phyloP scores from a whole-genome alignment of 805 yeast species.

The Scheffersomyces lignosus region DNA sequence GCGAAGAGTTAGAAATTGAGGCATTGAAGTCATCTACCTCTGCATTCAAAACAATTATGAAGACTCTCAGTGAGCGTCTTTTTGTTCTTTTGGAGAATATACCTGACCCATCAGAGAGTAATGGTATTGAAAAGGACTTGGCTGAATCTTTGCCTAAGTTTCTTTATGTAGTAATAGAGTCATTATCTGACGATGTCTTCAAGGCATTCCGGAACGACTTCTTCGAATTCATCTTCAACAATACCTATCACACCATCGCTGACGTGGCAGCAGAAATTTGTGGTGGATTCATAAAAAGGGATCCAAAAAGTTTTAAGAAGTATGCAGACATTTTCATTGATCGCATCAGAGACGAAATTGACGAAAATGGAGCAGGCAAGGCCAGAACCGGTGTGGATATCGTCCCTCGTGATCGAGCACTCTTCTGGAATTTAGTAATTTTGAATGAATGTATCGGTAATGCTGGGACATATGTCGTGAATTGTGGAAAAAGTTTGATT shows the following conservation, averaged over 20 bases:
- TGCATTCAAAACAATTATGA: slow-evolving; percentile 61
- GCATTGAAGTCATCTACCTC: slow-evolving; percentile 76
- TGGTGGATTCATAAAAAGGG: slow-evolving; percentile 68
- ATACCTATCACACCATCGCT: slow-evolving; percentile 59
- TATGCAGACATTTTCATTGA: slow-evolving; percentile 47
- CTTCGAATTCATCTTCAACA: slow-evolving; percentile 58
- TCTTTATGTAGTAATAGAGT: slow-evolving; percentile 43
- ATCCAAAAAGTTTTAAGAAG: slow-evolving; percentile 48
- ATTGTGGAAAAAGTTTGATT: slow-evolving; percentile 44
- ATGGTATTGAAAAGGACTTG: slow-evolving; percentile 51
- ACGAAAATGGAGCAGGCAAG: slow-evolving; percentile 79
- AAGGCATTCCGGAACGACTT: slow-evolving; percentile 44
- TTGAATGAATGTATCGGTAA: slow-evolving; percentile 71
- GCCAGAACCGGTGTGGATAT: slow-evolving; percentile 65
- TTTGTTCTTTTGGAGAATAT: slow-evolving; percentile 67
- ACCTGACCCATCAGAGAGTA: slow-evolving; percentile 56
- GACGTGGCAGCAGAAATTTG: slow-evolving; percentile 71
- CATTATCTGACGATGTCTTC: slow-evolving; percentile 60
- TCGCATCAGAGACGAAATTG: slow-evolving; percentile 63
- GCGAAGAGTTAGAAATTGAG: slow-evolving; percentile 44
- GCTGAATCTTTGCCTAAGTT: slow-evolving; percentile 37
- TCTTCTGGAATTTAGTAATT: slow-evolving; percentile 69
- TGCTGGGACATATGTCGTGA: slow-evolving; percentile 53
- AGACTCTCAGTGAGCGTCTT: slow-evolving; percentile 55
- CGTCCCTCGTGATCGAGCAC: slow-evolving; percentile 72